Percentiles rank a stretch among this genome's conserved stretches.
Conservation (phyloP, 2,329 filamentous ascomycete species). For the Aureobasidium sp. region DNA sequence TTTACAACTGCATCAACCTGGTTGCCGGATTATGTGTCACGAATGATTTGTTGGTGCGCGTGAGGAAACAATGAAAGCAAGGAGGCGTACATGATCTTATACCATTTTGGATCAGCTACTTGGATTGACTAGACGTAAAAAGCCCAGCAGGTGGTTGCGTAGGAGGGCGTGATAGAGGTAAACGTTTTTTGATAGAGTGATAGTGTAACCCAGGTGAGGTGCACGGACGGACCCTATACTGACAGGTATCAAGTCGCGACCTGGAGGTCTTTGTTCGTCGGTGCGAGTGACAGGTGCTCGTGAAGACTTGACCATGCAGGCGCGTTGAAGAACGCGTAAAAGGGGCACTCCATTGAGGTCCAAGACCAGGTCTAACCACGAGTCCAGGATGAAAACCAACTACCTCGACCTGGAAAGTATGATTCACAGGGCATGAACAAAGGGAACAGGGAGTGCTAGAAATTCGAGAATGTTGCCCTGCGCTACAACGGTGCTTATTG, state of each 20-base stretch:
- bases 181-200: slow-evolving; percentile 14
- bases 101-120: background rate
- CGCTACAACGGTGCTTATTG: slow-evolving; percentile 12
- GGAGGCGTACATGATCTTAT: slow-evolving; percentile 9
- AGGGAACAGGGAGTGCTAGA: background rate
- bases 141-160: slow-evolving; percentile 1
- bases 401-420: background rate
- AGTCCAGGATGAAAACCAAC: background rate
- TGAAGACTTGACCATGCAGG: slow-evolving; percentile 14
- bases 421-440: background rate
- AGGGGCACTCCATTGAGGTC: background rate
- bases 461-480: slow-evolving; percentile 13
- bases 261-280: slow-evolving; percentile 5
- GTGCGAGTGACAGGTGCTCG: slow-evolving; percentile 1
- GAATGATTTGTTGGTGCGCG: slow-evolving; percentile 12
- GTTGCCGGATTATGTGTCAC: slow-evolving; percentile 14
- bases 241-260: slow-evolving; percentile 10
- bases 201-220: slow-evolving; percentile 15
- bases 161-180: slow-evolving; percentile 12
- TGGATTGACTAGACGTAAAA: background rate
- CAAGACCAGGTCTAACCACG: background rate
- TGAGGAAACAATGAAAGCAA: slow-evolving; percentile 14
- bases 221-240: slow-evolving; percentile 10
- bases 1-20: slow-evolving; percentile 15
- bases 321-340: slow-evolving; percentile 16